Percentiles rank a stretch among this genome's conserved stretches.
phyloP scores from a whole-genome alignment of 2,329 filamentous ascomycete species.

The Sodiomyces alkalinus region DNA sequence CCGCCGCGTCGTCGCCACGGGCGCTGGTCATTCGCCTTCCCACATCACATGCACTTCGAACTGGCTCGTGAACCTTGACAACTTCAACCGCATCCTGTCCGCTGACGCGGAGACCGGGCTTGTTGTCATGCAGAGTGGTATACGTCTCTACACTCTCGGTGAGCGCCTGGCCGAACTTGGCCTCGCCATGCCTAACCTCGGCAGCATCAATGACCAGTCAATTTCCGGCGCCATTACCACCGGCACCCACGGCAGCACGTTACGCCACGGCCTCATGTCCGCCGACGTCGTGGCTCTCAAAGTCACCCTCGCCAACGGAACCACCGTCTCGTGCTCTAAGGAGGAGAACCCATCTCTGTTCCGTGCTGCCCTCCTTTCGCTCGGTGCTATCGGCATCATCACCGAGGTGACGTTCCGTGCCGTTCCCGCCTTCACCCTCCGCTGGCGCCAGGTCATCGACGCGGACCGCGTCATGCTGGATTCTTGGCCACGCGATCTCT shows the following conservation, averaged over 20 bases:
- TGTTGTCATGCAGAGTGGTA: constrained; percentile 75
- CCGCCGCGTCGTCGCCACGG: constrained; percentile 70
- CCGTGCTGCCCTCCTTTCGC: constrained; percentile 69
- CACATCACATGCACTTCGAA: constrained; percentile 84
- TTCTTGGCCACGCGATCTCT: constrained; percentile 59
- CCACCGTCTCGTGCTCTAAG: constrained; percentile 53
- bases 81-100: constrained; percentile 56
- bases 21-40: constrained; percentile 82
- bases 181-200: constrained; percentile 78
- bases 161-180: constrained; percentile 58
- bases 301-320: constrained; percentile 71
- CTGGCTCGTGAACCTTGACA: constrained; percentile 90
- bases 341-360: constrained; percentile 65
- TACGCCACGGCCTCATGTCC: constrained; percentile 70
- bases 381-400: constrained; percentile 84
- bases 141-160: constrained; percentile 63
- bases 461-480: constrained; percentile 52
- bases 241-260: constrained; percentile 80
- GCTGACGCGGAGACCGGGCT: constrained; percentile 51
- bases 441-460: constrained; percentile 71
- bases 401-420: constrained; percentile 78
- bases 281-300: constrained; percentile 61
- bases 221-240: constrained; percentile 87
- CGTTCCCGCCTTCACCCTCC: constrained; percentile 66
- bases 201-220: constrained; percentile 89